Percentiles rank a stretch among this genome's conserved stretches.
Conservation (phyloP, 148 eudicot genomes). For the Rheum nobile region DNA sequence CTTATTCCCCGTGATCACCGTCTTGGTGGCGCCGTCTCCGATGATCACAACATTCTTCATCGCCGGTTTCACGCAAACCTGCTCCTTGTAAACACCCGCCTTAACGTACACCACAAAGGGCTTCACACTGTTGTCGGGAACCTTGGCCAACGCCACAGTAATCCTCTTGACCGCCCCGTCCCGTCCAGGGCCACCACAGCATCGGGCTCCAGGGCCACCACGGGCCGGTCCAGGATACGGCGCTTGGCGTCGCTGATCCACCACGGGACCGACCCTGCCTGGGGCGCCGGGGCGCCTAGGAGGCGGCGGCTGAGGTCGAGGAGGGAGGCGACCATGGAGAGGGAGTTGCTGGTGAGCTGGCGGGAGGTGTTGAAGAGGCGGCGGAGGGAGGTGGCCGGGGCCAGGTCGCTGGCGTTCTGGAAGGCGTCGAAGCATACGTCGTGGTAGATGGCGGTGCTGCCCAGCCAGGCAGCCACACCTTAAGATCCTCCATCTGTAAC, state of each 20-base stretch:
- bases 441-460: conserved; percentile 43
- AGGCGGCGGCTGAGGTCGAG: conserved; percentile 15
- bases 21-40: conserved; percentile 73
- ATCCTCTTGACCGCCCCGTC: not conserved
- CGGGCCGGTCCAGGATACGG: not conserved
- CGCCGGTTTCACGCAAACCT: conserved; percentile 21
- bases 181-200: conserved; percentile 7
- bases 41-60: conserved; percentile 37
- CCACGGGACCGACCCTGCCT: conserved; percentile 7
- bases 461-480: conserved; percentile 54
- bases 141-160: not conserved
- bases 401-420: conserved; percentile 43
- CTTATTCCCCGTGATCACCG: conserved; percentile 43
- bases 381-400: conserved; percentile 33
- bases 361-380: conserved; percentile 23
- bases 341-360: conserved; percentile 40
- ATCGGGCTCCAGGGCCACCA: not conserved
- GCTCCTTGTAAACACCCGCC: conserved; percentile 62
- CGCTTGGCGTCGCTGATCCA: conserved; percentile 5
- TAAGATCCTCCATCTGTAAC: conserved; percentile 36
- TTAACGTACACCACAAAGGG: conserved; percentile 44
- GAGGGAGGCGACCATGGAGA: conserved; percentile 25
- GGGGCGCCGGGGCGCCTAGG: not conserved
- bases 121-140: not conserved
- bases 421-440: conserved; percentile 59